These are phyloP conservation scores for Trichoderma sp. DNA, from an alignment of 2,329 filamentous ascomycete genomes.

Conservation along the genomic window DNA sequence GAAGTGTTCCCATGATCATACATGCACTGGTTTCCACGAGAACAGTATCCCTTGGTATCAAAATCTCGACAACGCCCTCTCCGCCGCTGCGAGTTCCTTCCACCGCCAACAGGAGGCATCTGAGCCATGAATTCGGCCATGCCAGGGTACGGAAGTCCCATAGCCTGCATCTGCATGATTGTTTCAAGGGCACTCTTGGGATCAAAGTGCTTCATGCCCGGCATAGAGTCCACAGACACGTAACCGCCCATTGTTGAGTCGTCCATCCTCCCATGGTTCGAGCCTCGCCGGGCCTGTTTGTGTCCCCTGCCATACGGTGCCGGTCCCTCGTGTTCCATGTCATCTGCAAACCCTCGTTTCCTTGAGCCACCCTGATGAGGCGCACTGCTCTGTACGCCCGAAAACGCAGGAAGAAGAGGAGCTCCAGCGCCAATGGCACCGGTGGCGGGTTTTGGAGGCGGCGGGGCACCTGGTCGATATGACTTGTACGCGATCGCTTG, in stretches of 20 bases:
- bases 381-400: background rate
- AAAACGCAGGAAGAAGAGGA: background rate
- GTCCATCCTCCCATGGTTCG: constrained; percentile 30
- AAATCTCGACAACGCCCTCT: constrained; percentile 63
- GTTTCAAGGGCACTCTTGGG: constrained; percentile 60
- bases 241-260: constrained; percentile 26
- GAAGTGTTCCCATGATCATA: constrained; percentile 66
- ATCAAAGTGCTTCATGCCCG: constrained; percentile 50
- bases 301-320: constrained; percentile 41
- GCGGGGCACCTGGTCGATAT: constrained; percentile 55
- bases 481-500: constrained; percentile 60
- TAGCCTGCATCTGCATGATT: constrained; percentile 60
- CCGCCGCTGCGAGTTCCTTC: constrained; percentile 33
- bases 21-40: constrained; percentile 62
- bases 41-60: constrained; percentile 70
- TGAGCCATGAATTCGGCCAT: constrained; percentile 42
- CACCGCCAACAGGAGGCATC: constrained; percentile 24
- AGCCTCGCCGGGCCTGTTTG: constrained; percentile 61
- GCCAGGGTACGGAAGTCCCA: constrained; percentile 43
- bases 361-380: constrained; percentile 23
- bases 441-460: constrained; percentile 34
- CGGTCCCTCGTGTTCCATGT: constrained; percentile 29
- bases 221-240: constrained; percentile 14
- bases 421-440: constrained; percentile 7
- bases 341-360: constrained; percentile 38